A percentile compares a stretch with the other conserved stretches of the same genome.
These are phyloP conservation scores for Arthrinium puccinioides DNA, from an alignment of 2,329 filamentous ascomycete genomes.

Conservation along the genomic window DNA sequence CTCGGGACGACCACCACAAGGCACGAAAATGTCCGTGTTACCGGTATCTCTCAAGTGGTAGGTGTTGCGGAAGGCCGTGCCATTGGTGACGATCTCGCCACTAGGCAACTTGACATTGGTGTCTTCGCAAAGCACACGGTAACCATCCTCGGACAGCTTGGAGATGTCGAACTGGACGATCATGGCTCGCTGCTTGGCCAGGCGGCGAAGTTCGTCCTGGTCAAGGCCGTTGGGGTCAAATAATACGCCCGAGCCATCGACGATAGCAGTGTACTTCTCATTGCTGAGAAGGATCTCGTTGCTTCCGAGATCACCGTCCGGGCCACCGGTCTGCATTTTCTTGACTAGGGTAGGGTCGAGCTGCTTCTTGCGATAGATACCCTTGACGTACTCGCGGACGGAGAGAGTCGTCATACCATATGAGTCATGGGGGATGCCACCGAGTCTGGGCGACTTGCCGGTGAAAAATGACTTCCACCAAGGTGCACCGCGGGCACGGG, in stretches of 20 bases:
- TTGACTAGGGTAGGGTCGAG: constrained; percentile 77
- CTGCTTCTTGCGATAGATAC: constrained; percentile 93
- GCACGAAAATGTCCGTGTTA: constrained; percentile 82
- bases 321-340: constrained; percentile 97
- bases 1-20: constrained; percentile 92
- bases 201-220: constrained; percentile 70
- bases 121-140: constrained; percentile 88
- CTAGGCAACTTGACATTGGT: constrained; percentile 78
- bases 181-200: constrained; percentile 85
- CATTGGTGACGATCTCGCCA: constrained; percentile 83
- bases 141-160: constrained; percentile 83
- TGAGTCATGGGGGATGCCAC: constrained; percentile 89
- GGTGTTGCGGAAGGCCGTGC: constrained; percentile 93
- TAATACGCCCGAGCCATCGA: constrained; percentile 93
- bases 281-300: constrained; percentile 96
- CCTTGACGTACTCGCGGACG: constrained; percentile 90
- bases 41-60: constrained; percentile 81
- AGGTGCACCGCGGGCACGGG: constrained; percentile 74
- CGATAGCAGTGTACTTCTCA: constrained; percentile 90
- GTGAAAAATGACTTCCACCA: constrained; percentile 99
- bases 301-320: constrained; percentile 91
- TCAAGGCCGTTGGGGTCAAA: constrained; percentile 89
- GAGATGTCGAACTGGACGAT: constrained; percentile 77
- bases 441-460: constrained; percentile 91
- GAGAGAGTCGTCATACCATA: constrained; percentile 99